phyloP scores from a whole-genome alignment of 2,329 filamentous ascomycete species.

The Ophiobolus disseminans region DNA sequence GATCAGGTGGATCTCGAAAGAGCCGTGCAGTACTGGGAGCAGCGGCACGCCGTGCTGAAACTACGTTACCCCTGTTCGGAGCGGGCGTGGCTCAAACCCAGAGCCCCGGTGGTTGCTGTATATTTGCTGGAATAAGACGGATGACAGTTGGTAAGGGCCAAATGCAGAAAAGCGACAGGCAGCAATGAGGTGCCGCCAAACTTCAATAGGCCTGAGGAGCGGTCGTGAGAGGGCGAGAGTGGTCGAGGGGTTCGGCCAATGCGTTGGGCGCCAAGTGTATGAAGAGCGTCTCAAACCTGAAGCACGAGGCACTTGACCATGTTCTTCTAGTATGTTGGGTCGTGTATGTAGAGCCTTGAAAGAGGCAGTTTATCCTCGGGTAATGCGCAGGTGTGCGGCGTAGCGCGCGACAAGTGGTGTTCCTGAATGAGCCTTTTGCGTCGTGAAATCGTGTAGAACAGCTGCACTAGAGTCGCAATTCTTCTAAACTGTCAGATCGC shows the following conservation, averaged over 20 bases:
- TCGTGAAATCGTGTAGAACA: background rate
- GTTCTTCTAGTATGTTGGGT: slow-evolving; percentile 31
- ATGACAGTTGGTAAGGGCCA: slow-evolving; percentile 37
- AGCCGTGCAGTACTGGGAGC: slow-evolving; percentile 36
- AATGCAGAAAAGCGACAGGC: slow-evolving; percentile 29
- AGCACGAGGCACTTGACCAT: slow-evolving; percentile 49
- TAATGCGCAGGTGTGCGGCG: slow-evolving; percentile 33
- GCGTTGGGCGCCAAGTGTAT: slow-evolving; percentile 42
- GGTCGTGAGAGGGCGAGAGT: slow-evolving; percentile 25
- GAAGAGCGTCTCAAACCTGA: slow-evolving; percentile 51
- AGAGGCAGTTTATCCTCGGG: slow-evolving; percentile 19
- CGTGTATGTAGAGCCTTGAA: slow-evolving; percentile 24
- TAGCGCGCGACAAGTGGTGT: slow-evolving; percentile 19
- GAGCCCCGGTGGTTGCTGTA: slow-evolving; percentile 37
- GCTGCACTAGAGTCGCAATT: background rate
- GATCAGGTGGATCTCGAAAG: slow-evolving; percentile 44
- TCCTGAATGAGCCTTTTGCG: background rate
- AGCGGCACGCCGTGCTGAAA: slow-evolving; percentile 47
- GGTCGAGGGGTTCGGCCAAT: slow-evolving; percentile 34
- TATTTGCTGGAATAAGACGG: slow-evolving; percentile 36
- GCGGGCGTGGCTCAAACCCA: slow-evolving; percentile 48
- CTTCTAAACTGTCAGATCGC: background rate
- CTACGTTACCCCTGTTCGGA: slow-evolving; percentile 37
- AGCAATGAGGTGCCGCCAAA: slow-evolving; percentile 32
- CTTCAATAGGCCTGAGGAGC: slow-evolving; percentile 24